These are phyloP conservation scores for Zymoseptoria brevis DNA, from an alignment of 2,329 filamentous ascomycete genomes.

Conservation along the genomic window DNA sequence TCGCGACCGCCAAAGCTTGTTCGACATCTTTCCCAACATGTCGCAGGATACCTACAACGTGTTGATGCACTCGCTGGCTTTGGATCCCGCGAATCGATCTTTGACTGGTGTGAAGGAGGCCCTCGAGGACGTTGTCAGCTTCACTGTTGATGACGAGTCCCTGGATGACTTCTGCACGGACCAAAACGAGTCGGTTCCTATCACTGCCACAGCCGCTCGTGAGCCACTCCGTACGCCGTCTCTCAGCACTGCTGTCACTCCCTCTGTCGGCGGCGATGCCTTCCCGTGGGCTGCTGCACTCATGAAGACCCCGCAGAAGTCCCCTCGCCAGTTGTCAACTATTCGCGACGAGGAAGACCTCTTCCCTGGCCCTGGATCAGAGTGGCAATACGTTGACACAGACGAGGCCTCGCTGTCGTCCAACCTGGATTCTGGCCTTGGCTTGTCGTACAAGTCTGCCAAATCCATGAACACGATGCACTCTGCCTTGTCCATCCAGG, in stretches of 20 bases:
- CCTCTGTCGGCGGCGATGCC: constrained; percentile 63
- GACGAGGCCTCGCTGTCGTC: constrained; percentile 78
- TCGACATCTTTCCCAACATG: constrained; percentile 98
- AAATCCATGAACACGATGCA: constrained; percentile 31
- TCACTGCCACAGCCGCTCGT: constrained; percentile 68
- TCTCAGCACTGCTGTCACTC: constrained; percentile 64
- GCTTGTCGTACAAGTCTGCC: constrained; percentile 70
- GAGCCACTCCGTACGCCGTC: constrained; percentile 94
- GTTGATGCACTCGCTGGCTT: constrained; percentile 77
- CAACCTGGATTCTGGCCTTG: constrained; percentile 73
- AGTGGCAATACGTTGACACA: constrained; percentile 65
- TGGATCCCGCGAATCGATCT: constrained; percentile 85
- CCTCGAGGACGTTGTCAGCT: constrained; percentile 72
- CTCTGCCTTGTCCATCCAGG: constrained; percentile 39
- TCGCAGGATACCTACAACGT: constrained; percentile 97
- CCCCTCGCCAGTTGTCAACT: constrained; percentile 73
- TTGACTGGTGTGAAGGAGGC: constrained; percentile 69
- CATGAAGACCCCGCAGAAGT: constrained; percentile 62
- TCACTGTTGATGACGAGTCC: constrained; percentile 86
- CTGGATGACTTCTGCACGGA: constrained; percentile 89
- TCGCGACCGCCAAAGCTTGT: constrained; percentile 87
- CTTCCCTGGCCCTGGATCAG: constrained; percentile 67
- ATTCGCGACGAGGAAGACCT: constrained; percentile 77
- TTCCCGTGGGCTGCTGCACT: constrained; percentile 95
- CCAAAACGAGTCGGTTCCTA: constrained; percentile 60